Conservation (phyloP, 495 filamentous ascomycete genomes). For the Penicillium daleae region DNA sequence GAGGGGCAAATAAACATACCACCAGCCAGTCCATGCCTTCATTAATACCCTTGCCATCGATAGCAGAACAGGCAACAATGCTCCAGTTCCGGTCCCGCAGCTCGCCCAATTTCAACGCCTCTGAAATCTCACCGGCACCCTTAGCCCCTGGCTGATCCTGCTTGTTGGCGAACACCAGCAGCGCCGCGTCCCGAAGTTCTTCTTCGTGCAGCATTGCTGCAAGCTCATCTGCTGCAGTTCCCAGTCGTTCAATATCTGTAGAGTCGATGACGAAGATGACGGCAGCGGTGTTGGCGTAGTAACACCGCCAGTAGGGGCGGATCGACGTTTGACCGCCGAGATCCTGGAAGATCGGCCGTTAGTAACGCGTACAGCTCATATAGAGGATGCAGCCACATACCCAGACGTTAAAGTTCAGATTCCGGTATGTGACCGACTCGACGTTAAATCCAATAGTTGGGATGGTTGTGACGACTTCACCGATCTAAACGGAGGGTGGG, state of each 20-base stretch:
- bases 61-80: conserved; percentile 94
- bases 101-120: conserved; percentile 86
- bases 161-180: conserved; percentile 98
- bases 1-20: conserved; percentile 58
- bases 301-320: conserved; percentile 97
- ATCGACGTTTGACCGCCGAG: conserved; percentile 96
- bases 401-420: conserved; percentile 98
- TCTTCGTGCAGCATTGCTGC: conserved; percentile 96
- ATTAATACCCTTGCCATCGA: conserved; percentile 89
- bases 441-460: conserved; percentile 99
- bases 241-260: conserved; percentile 92
- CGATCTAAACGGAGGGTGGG: conserved; percentile 67
- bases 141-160: conserved; percentile 98
- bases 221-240: conserved; percentile 90
- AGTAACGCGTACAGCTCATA: background rate
- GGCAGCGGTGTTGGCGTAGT: conserved; percentile 99
- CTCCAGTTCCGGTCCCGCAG: conserved; percentile 97
- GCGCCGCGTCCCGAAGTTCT: conserved; percentile 86
- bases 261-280: conserved; percentile 98
- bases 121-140: conserved; percentile 94
- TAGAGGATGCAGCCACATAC: conserved; percentile 46
- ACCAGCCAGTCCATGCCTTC: conserved; percentile 99
- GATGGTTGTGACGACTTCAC: conserved; percentile 98
- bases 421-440: conserved; percentile 95
- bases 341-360: conserved; percentile 61